Evolutionary conservation across 495 filamentous ascomycete genomes (phyloP).

Genomic region (Glonium stellatum): DNA sequence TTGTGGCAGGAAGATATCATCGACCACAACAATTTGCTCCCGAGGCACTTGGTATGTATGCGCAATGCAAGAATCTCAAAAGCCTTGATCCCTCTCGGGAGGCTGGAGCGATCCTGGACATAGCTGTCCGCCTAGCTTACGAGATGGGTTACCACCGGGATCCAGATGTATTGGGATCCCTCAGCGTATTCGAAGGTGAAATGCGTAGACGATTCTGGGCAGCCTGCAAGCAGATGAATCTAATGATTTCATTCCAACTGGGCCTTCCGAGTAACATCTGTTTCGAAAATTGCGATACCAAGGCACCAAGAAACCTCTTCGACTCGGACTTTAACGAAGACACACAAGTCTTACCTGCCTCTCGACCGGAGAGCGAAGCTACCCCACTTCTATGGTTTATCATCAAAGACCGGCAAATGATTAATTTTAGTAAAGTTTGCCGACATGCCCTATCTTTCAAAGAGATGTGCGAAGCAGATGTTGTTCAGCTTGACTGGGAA

Average conservation of each 20-base stretch:
- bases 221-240: constrained; percentile 39
- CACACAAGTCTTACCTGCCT: constrained; percentile 35
- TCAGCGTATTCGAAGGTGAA: constrained; percentile 41
- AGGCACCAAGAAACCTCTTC: constrained; percentile 39
- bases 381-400: constrained; percentile 38
- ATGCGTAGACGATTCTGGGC: constrained; percentile 44
- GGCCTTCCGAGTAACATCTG: constrained; percentile 43
- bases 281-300: constrained; percentile 41
- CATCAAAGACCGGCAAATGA: constrained; percentile 41
- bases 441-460: neutral
- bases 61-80: constrained; percentile 37
- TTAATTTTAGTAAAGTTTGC: constrained; percentile 40
- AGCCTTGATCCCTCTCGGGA: constrained; percentile 37
- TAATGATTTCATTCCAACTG: constrained; percentile 42
- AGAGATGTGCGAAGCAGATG: neutral
- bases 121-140: constrained; percentile 23
- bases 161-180: neutral
- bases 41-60: constrained; percentile 40
- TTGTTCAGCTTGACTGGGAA: neutral
- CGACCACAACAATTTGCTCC: constrained; percentile 2
- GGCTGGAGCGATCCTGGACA: constrained; percentile 38
- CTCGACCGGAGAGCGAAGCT: constrained; percentile 35
- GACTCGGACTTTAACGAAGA: constrained; percentile 43
- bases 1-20: neutral
- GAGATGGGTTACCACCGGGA: neutral